Evolutionary conservation across 2,329 filamentous ascomycete species (phyloP).

Genomic region (Orbilia brochopaga): DNA sequence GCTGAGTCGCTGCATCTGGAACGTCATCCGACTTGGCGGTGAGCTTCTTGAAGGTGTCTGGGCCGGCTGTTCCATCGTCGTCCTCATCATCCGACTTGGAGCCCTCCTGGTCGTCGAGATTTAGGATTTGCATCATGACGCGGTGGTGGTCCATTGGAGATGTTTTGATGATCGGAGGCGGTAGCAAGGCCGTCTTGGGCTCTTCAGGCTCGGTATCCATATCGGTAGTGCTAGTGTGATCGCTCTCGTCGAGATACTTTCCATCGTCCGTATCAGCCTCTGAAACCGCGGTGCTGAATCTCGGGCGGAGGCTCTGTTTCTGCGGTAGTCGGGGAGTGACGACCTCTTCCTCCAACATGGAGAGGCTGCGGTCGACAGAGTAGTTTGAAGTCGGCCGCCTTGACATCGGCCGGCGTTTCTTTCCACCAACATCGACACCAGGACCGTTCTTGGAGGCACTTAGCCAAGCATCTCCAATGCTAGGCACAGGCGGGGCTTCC

Average conservation of each 20-base stretch:
- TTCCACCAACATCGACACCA: constrained; percentile 35
- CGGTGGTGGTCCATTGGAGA: constrained; percentile 42
- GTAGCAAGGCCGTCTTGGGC: constrained; percentile 12
- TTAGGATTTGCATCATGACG: constrained; percentile 46
- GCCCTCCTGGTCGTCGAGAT: constrained; percentile 33
- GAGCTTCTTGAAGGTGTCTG: constrained; percentile 45
- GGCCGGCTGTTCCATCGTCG: constrained; percentile 34
- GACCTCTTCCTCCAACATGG: constrained; percentile 41
- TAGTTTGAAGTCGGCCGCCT: constrained; percentile 38
- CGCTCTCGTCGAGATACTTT: constrained; percentile 43
- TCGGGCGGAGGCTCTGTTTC: constrained; percentile 30
- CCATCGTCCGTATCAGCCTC: constrained; percentile 45
- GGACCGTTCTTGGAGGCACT: constrained; percentile 57
- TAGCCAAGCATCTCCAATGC: constrained; percentile 92
- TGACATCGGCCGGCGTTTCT: constrained; percentile 44
- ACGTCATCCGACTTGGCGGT: constrained; percentile 43
- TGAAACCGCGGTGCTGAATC: constrained; percentile 44
- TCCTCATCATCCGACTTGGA: constrained; percentile 39
- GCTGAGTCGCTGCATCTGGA: constrained; percentile 33
- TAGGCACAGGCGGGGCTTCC: constrained; percentile 92
- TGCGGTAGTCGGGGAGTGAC: constrained; percentile 47
- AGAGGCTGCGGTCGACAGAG: constrained; percentile 32
- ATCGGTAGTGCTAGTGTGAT: constrained; percentile 45
- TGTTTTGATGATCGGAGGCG: constrained; percentile 33
- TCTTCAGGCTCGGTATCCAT: constrained; percentile 47